Evolutionary conservation across 257 asterid genomes (phyloP), one percentile per base, ranked within the genome.

Genomic region (Solanum pennellii): DNA sequence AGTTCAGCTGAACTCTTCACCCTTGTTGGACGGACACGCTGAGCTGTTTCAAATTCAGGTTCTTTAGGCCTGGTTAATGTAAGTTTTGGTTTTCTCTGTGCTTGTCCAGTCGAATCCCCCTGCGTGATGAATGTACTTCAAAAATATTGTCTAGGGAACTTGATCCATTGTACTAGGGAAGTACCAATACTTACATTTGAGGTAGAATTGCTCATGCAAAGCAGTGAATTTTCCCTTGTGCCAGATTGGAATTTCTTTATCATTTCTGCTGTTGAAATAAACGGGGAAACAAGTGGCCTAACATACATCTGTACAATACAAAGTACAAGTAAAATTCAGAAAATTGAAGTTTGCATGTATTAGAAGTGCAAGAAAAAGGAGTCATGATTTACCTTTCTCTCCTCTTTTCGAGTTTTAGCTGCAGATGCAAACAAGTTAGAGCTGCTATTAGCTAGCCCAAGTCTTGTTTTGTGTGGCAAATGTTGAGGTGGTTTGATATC

Each of bases 211-310:
- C 73, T 59, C 60, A 29, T 82, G 45, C 91, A 89, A 80, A 92
- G n/a, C 84, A 91, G 82, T 77, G 95, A 92, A 88, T 91, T 41
- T 47, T 93, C 96, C 88, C 98, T 90, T 75, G 99, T 96, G 91
- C 94, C 93, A 21, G 98, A 93, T 88, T 94, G 97, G 77, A 96
- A 96, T 91, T 93, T 96, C 71, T 87, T 93, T 94, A 93, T 93
- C 99, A 96, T 96, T 92, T 96, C 98, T 76, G 98, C 98, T 91
- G 89, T 93, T 12, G 99, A 95, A 88, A 96, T 95, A 87, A 93
- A 96, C 27, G 96, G 98, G 13, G 92, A 95, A 73, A 95, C 93
- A 88, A 88, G 93, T 87, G 95, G 95, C 85, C 97, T 94, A 73
- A 93, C 94, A 21, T 95, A 96, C 85, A 95, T 90, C 99, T 96